Conservation (phyloP, 768 basidiomycete genomes). For the Tephrocybe sp. region DNA sequence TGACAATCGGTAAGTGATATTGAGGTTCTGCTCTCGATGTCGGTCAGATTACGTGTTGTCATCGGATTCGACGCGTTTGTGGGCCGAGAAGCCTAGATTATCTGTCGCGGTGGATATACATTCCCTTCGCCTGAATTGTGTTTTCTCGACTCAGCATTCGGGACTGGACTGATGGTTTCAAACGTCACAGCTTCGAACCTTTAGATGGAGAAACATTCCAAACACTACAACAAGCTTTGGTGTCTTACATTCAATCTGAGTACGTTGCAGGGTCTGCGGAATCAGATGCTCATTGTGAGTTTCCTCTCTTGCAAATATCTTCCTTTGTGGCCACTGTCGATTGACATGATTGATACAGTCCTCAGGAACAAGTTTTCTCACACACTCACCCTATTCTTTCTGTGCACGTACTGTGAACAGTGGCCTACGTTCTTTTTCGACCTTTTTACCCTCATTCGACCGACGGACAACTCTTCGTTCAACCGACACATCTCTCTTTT, state of each 20-base stretch:
- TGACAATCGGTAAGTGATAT: conserved; percentile 72
- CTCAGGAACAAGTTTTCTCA: conserved; percentile 95
- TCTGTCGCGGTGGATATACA: background rate
- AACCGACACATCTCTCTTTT: conserved; percentile 87
- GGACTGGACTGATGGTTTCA: conserved; percentile 5
- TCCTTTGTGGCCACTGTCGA: conserved; percentile 16
- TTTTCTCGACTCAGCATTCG: background rate
- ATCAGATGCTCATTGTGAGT: conserved; percentile 77
- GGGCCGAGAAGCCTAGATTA: background rate
- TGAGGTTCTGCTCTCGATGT: conserved; percentile 6
- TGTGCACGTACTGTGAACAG: conserved; percentile 82
- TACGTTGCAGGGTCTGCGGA: conserved; percentile 87
- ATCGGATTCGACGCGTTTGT: background rate
- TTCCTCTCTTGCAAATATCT: conserved; percentile 5
- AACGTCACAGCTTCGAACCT: conserved; percentile 51
- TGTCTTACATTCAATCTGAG: conserved; percentile 86
- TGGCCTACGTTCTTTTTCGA: conserved; percentile 87
- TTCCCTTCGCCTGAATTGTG: background rate
- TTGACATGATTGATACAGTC: conserved; percentile 46
- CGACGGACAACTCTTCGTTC: conserved; percentile 59
- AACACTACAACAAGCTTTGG: conserved; percentile 71
- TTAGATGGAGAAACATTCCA: conserved; percentile 71
- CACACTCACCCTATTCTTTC: conserved; percentile 85
- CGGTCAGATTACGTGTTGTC: conserved; percentile 1
- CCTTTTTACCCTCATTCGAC: conserved; percentile 71